Evolutionary conservation across 192 early-diverging fungal species (phyloP), one percentile per base, ranked within the genome.

Genomic region (Coemansia sp.): DNA sequence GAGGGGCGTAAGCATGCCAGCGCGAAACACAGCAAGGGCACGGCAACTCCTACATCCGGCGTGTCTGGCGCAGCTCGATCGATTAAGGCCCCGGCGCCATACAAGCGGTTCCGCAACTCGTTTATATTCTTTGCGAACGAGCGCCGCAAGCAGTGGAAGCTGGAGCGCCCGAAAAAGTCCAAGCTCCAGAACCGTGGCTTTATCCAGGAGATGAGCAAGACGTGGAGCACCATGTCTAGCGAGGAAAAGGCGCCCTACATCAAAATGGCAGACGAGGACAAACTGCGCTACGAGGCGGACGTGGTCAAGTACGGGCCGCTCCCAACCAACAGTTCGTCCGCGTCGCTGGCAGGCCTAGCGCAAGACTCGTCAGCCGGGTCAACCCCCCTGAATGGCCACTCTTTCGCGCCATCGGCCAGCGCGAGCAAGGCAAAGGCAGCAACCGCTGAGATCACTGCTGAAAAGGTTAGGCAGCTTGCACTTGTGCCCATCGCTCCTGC

Each of bases 101-200:
- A 76, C 65, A 82, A 82, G 46, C 73, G 79, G 6, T 82, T 82
- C 64, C 64, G 79, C 51, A 82, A 82, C 54, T 82, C 79, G 54
- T 82, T 82, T 53, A 82, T 82, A 19, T 82, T 75, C 64, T 82
- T 82, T 73, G 79, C 73, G 38, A 82, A 82, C 47, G 79, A 76
- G 53, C 58, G 65, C 7, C 79, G 79, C 56, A 70, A 70, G 68
- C 68, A 73, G 40, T 74, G 72, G 65, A 64, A 32, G 43, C 74
- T 36, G 14, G 70, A 69, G 42, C 65, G 72, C 43, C 66, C 70
- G 10, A 68, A 73, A n/a, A 71, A 57, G 47, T 59, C 68, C 31
- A 73, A 75, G 59, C 76, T 82, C 42, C 70, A 75, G 47, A 75
- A 82, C 61, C 73, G 79, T 38, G 73, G 63, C 9, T 82, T 82